Conservation (phyloP, 768 basidiomycete species). For the Phylloporus scabripes region DNA sequence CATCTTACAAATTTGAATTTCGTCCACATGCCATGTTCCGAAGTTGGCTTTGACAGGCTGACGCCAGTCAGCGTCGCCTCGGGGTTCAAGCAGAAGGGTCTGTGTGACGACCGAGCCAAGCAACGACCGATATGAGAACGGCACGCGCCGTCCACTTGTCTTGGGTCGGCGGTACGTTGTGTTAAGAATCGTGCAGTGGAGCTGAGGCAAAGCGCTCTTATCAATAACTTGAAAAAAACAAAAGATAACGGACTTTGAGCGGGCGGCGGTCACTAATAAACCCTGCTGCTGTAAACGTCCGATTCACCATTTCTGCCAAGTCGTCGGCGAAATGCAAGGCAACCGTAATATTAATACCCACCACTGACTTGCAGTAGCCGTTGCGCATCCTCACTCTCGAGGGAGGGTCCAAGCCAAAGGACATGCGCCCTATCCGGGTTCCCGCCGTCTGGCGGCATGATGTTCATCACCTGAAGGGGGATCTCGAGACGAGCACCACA, state of each 20-base stretch:
- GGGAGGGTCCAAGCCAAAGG: slow-evolving; percentile 48
- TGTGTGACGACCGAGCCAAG: slow-evolving; percentile 26
- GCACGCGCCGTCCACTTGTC: slow-evolving; percentile 24
- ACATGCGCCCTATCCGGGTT: slow-evolving; percentile 44
- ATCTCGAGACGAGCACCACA: slow-evolving; percentile 29
- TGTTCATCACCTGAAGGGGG: slow-evolving; percentile 44
- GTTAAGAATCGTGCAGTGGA: slow-evolving; percentile 50
- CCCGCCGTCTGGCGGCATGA: slow-evolving; percentile 40
- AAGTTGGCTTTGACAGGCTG: slow-evolving; percentile 39
- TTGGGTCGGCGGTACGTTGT: slow-evolving; percentile 39
- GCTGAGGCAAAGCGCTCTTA: slow-evolving; percentile 20
- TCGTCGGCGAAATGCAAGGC: slow-evolving; percentile 4
- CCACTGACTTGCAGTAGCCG: slow-evolving; percentile 33
- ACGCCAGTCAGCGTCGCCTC: slow-evolving; percentile 5
- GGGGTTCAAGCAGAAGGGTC: slow-evolving; percentile 1
- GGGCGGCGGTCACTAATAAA: slow-evolving; percentile 45
- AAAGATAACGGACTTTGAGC: slow-evolving; percentile 38
- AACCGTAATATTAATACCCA: slow-evolving; percentile 16
- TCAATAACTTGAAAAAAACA: neutral
- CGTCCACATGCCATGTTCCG: slow-evolving; percentile 48
- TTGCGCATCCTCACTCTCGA: slow-evolving; percentile 27
- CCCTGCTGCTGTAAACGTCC: slow-evolving; percentile 35
- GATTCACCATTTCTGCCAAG: slow-evolving; percentile 37
- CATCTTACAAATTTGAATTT: slow-evolving; percentile 67
- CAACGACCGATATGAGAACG: slow-evolving; percentile 40